Evolutionary conservation across 2,329 filamentous ascomycete species (phyloP), one percentile per base, ranked within the genome.

Genomic region (Colletotrichum limetticola): DNA sequence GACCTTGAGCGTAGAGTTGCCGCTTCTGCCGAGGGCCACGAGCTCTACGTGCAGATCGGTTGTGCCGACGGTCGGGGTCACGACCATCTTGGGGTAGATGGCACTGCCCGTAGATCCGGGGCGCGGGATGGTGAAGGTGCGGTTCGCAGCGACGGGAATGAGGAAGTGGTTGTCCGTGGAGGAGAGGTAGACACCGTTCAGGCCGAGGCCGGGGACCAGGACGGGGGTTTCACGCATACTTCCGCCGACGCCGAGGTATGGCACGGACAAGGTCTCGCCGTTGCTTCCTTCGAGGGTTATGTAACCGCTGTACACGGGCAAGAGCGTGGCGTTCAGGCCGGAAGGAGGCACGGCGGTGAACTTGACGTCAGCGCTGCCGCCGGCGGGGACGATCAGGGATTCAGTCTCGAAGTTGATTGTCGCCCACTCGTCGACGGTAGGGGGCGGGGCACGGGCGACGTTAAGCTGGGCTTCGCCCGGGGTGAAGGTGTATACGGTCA

Each of bases 271-370:
- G 19, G 77, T 75, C 11, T 82, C 80, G 26, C 79, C 80, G 46
- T 82, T 83, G 42, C 80, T 82, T 60, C 80, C 80, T 52, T 82
- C 83, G 64, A 86, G 76, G 14, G 82, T 78, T 59, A 86, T 78
- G 77, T 81, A 86, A 26, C 85, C 85, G 22, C 82, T 82, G 77
- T 86, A 86, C 8, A 86, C 79, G 5, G 84, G 84, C 26, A 86
- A 74, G 5, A 78, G 78, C 1, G 73, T 75, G 7, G 74, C 72
- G 52, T 82, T 76, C 9, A 83, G 74, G 16, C 77, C 76, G 1
- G 62, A 46, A 1, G 81, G 80, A 5, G 78, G 78, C 14, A 76
- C 77, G 56, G 80, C 76, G 4, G 74, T 77, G 35, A 83, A 76
- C 2, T 75, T 77, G 30, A 82, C 76, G 14, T 77, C 74, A 22